Percentiles rank a stretch among this genome's conserved stretches.
phyloP scores from a whole-genome alignment of 1,284 basidiomycete species.

The Apiotrichum sp. region DNA sequence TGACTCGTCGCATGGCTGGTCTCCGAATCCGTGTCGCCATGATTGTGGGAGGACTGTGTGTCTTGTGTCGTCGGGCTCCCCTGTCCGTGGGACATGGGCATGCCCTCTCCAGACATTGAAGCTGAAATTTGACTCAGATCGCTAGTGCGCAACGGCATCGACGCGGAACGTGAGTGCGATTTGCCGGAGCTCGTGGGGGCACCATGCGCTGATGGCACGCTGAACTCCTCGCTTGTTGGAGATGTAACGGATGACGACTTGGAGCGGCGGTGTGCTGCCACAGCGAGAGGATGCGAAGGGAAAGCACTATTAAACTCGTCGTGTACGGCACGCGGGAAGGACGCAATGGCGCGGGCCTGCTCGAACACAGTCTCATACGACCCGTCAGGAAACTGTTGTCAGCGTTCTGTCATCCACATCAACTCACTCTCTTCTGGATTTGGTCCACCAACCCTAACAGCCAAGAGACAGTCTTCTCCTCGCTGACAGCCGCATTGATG shows the following conservation, averaged over 20 bases:
- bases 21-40: too few relatives aligned
- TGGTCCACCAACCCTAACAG: conserved; percentile 25
- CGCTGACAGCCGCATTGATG: conserved; percentile 34
- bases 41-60: too few relatives aligned
- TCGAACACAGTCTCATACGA: conserved; percentile 36
- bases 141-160: conserved; percentile 26
- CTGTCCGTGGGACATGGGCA: neutral
- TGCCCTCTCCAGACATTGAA: too few relatives aligned
- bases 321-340: conserved; percentile 14
- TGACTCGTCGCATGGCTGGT: too few relatives aligned
- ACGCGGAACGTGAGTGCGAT: conserved; percentile 31
- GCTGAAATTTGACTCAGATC: neutral
- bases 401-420: conserved; percentile 3
- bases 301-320: conserved; percentile 9
- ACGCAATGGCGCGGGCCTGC: conserved; percentile 19
- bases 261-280: conserved; percentile 20
- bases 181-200: neutral
- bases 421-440: conserved; percentile 33
- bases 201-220: neutral
- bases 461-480: conserved; percentile 27
- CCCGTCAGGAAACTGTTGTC: conserved; percentile 39
- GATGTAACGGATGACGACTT: conserved; percentile 22
- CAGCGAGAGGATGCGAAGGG: conserved; percentile 4
- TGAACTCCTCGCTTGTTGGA: conserved; percentile 3
- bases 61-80: neutral